These are phyloP conservation scores for Juncus inflexus DNA, from an alignment of 176 grass and related monocot species.

Conservation along the genomic window DNA sequence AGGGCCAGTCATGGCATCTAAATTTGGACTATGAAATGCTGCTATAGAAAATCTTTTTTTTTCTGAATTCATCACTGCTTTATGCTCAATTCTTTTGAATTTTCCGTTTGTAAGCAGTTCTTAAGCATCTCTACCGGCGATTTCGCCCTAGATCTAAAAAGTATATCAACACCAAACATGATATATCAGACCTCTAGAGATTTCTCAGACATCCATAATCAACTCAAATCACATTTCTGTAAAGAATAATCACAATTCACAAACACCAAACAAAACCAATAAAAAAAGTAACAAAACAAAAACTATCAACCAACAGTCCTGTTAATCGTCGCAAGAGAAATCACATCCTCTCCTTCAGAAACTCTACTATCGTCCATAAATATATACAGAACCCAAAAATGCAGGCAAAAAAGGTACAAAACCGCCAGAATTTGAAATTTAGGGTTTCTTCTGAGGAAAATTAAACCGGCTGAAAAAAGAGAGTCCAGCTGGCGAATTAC, in stretches of 20 bases:
- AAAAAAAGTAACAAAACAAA: too few species aligned
- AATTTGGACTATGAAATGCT: conserved; percentile 36
- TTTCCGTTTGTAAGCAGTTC: conserved; percentile 29
- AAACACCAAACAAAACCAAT: too few species aligned
- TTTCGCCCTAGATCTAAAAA: too few species aligned
- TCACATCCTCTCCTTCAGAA: neutral
- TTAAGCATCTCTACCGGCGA: too few species aligned
- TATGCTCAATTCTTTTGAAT: conserved; percentile 49
- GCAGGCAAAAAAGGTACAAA: conserved; percentile 61
- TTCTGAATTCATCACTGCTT: conserved; percentile 28
- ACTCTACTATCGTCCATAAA: conserved; percentile 27
- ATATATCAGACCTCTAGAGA: too few species aligned
- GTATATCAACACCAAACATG: too few species aligned
- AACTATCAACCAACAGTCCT: too few species aligned
- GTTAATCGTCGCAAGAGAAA: neutral
- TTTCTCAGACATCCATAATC: too few species aligned
- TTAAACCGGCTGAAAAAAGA: conserved; percentile 65
- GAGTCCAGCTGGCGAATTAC: conserved; percentile 72
- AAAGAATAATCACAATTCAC: too few species aligned
- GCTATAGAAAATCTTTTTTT: conserved; percentile 41
- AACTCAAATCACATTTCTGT: too few species aligned
- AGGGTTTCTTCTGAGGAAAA: conserved; percentile 59
- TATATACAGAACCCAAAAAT: conserved; percentile 89
- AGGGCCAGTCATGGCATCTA: conserved; percentile 38
- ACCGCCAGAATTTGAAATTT: conserved; percentile 53